Conservation (phyloP, 1,284 basidiomycete species). For the Stereum hirsutum region DNA sequence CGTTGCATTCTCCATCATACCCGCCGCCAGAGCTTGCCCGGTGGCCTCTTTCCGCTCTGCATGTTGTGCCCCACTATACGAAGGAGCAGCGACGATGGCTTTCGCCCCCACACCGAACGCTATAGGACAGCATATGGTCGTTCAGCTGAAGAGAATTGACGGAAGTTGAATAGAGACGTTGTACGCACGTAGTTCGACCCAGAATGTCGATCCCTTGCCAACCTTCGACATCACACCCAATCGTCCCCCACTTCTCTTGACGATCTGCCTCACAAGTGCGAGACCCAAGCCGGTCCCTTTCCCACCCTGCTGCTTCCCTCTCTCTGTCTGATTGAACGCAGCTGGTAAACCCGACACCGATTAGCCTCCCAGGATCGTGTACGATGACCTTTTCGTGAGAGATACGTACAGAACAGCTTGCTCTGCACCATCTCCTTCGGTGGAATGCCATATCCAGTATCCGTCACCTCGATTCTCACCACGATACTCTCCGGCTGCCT, state of each 20-base stretch:
- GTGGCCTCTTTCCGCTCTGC: too few relatives aligned
- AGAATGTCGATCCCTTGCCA: slow-evolving; percentile 62
- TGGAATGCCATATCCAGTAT: slow-evolving; percentile 75
- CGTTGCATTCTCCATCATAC: too few relatives aligned
- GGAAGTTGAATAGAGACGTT: neutral
- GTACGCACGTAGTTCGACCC: slow-evolving; percentile 66
- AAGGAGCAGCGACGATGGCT: slow-evolving; percentile 16
- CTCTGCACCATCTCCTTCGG: slow-evolving; percentile 64
- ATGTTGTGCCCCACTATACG: neutral
- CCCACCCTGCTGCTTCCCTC: slow-evolving; percentile 77
- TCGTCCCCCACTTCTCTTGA: slow-evolving; percentile 74
- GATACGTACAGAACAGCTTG: slow-evolving; percentile 63
- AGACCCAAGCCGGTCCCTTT: slow-evolving; percentile 87
- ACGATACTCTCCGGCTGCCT: slow-evolving; percentile 50
- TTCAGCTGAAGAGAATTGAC: neutral
- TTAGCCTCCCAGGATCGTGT: neutral
- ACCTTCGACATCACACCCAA: slow-evolving; percentile 64
- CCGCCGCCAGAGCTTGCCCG: too few relatives aligned
- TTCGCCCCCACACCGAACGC: slow-evolving; percentile 31
- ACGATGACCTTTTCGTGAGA: too few relatives aligned
- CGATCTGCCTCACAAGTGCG: slow-evolving; percentile 84
- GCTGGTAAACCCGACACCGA: slow-evolving; percentile 24
- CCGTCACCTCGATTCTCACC: slow-evolving; percentile 73
- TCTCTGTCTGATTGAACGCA: slow-evolving; percentile 72
- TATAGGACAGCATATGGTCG: too few relatives aligned